Base-by-base conservation (phyloP, 768 basidiomycete genomes). In the Galerina marginata region DNA sequence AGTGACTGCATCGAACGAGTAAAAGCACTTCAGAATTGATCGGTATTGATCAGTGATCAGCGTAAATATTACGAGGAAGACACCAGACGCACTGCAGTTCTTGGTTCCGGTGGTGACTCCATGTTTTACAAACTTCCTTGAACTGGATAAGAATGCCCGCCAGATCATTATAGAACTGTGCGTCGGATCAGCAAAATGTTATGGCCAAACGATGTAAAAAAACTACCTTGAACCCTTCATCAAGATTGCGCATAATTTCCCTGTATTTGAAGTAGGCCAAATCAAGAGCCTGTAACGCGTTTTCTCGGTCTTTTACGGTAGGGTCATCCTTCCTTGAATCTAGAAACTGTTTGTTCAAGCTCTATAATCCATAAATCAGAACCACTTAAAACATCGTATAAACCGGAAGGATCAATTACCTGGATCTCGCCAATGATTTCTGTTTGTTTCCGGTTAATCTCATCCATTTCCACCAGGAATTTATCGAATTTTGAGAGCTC, bases 121-220 rank as follows among this genome's bases (percentile, higher is more conserved):
- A 97, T 4, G 81, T 80, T 65, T 84, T 85, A 71, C 92, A 95
- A 2, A 81, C 81, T 54, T 90, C 89, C 70, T 87, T 90, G 78
- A 94, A 92, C 61, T 88, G 83, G 6, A 81, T 75, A 1, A 96
- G 72, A 46, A 96, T 85, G 10, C 80, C 83, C 2, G 86, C 82
- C 56, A 99, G 83, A 67, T 93, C 91, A 62, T 93, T 95, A 71
- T 99, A 96, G 69, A 98, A 99, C 91, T 95, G 11, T n/a, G 6
- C 0, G 55, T 39, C 23, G 20, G 15, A 52, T 52, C n/a, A 62
- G 23, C 16, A 20, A n/a, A 7, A 33, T 33, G 29, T 33, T 33
- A 7, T 1, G 9, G 45, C 10, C 25, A 36, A 37, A 40, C 20
- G 5, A 16, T 36, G 43, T 26, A 11, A 59, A 44, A 44, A 45